These are phyloP conservation scores for Aspergillus alliaceus DNA, from an alignment of 2,329 filamentous ascomycete genomes.

Conservation along the genomic window DNA sequence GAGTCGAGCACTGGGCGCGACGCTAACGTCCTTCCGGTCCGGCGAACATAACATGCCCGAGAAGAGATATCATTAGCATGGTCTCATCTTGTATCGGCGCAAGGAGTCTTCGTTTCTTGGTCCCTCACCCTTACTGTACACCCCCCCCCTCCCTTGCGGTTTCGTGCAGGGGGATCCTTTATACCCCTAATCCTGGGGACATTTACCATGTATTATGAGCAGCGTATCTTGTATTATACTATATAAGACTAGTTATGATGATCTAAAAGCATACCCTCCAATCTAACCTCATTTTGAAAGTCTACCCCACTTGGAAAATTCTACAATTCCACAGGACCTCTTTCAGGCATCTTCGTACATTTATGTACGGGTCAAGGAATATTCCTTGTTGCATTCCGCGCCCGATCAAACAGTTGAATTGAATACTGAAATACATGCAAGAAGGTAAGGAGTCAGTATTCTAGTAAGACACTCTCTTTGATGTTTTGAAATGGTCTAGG, in stretches of 20 bases:
- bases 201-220: not conserved
- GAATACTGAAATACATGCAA: not conserved
- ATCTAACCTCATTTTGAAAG: not conserved
- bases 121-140: not conserved
- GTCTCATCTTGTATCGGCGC: not conserved
- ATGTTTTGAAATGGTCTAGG: not conserved
- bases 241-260: not conserved
- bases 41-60: slow-evolving; percentile 11
- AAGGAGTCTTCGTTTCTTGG: not conserved
- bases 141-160: not conserved
- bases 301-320: not conserved
- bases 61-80: slow-evolving; percentile 1
- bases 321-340: no score
- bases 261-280: not conserved
- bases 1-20: slow-evolving; percentile 29
- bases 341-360: no score
- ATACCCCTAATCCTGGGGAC: not conserved
- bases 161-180: not conserved
- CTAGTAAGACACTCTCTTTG: no score
- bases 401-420: not conserved
- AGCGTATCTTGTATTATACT: not conserved
- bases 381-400: not conserved
- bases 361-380: not conserved
- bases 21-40: slow-evolving; percentile 26
- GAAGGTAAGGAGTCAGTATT: no score